A percentile compares a stretch with the other conserved stretches of the same genome.
These are phyloP conservation scores for Lasiosphaeriaceae sp. DNA, from an alignment of 495 filamentous ascomycete genomes.

Conservation along the genomic window DNA sequence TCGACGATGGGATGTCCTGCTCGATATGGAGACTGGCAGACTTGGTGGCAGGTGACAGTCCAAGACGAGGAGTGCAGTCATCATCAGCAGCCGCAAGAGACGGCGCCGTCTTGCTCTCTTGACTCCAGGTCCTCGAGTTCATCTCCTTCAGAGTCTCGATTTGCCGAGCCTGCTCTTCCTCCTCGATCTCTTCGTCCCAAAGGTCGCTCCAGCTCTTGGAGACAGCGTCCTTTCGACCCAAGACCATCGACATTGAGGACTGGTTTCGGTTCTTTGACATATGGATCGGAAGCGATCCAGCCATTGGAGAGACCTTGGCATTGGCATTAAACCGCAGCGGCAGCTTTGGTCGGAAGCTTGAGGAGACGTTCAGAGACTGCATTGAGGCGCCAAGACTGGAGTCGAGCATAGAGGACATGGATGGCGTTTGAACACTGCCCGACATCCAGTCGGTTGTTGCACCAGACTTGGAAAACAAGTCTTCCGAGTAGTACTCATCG, in stretches of 20 bases:
- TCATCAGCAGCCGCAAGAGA: conserved; percentile 33
- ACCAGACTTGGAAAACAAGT: conserved; percentile 81
- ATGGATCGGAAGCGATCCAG: conserved; percentile 74
- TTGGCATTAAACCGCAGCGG: conserved; percentile 25
- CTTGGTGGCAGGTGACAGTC: conserved; percentile 50
- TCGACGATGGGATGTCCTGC: conserved; percentile 38
- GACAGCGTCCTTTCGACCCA: conserved; percentile 68
- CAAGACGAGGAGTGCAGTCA: conserved; percentile 46
- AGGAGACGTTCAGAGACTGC: conserved; percentile 49
- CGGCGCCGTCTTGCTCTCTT: conserved; percentile 57
- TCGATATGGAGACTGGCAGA: conserved; percentile 34
- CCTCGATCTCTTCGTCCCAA: conserved; percentile 85
- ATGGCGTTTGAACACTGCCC: conserved; percentile 62
- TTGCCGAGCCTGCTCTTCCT: conserved; percentile 59
- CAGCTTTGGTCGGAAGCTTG: conserved; percentile 36
- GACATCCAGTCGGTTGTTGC: conserved; percentile 71
- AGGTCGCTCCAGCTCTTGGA: conserved; percentile 98
- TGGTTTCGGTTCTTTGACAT: conserved; percentile 58
- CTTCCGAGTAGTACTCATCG: conserved; percentile 71
- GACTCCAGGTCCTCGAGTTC: conserved; percentile 78
- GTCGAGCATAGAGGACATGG: conserved; percentile 73
- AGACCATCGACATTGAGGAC: conserved; percentile 69
- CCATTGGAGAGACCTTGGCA: conserved; percentile 44
- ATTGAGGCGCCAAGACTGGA: conserved; percentile 70
- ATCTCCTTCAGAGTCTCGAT: conserved; percentile 63